These are phyloP conservation scores for Magnolia changhungtana DNA, from an alignment of 164 flowering plant genomes.

Conservation along the genomic window DNA sequence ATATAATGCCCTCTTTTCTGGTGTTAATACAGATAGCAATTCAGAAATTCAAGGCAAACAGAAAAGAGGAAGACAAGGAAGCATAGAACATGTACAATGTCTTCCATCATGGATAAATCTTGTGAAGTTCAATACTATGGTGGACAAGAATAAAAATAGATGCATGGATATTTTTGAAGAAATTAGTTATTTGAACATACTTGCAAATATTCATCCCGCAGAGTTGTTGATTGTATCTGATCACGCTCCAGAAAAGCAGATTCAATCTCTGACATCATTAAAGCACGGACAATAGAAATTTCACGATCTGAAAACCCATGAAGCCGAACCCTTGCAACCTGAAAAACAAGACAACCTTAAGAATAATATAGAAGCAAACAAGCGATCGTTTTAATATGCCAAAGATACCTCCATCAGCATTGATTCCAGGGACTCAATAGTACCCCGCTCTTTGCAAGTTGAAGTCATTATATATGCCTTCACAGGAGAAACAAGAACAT, in stretches of 20 bases:
- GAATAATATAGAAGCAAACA: background rate
- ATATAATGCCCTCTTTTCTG: background rate
- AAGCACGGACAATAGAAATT: slow-evolving; percentile 66
- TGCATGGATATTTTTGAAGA: background rate
- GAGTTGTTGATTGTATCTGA: slow-evolving; percentile 80
- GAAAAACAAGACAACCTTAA: slow-evolving; percentile 12
- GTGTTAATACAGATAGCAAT: background rate
- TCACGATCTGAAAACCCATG: slow-evolving; percentile 97
- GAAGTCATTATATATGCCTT: slow-evolving; percentile 84
- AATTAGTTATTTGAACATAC: slow-evolving; percentile 29
- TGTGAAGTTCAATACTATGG: background rate
- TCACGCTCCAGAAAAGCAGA: slow-evolving; percentile 97
- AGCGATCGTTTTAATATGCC: background rate
- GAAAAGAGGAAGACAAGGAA: background rate
- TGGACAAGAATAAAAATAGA: background rate
- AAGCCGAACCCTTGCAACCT: slow-evolving; percentile 80
- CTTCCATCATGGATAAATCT: background rate
- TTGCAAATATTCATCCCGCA: slow-evolving; percentile 86
- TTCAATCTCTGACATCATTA: slow-evolving; percentile 87
- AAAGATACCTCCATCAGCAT: slow-evolving; percentile 74
- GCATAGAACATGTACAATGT: background rate
- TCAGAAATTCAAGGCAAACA: background rate
- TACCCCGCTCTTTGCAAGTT: slow-evolving; percentile 85
- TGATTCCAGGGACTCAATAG: slow-evolving; percentile 75
- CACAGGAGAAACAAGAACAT: slow-evolving; percentile 66